phyloP scores from a whole-genome alignment of 169 alveolate species.

The Plasmodium gonderi region DNA sequence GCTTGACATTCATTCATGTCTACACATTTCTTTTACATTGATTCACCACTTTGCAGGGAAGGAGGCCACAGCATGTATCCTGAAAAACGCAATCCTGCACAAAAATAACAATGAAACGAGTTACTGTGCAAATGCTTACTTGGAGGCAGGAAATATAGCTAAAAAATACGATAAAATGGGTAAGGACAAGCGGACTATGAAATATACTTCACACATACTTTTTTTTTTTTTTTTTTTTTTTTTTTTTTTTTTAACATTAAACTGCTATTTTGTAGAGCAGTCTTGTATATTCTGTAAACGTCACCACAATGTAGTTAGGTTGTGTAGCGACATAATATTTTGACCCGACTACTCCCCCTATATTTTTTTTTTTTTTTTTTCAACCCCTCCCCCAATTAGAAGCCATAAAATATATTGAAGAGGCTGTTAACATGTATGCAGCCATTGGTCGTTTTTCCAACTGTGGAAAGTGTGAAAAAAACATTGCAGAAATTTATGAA shows the following conservation, averaged over 20 bases:
- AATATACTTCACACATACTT: not conserved
- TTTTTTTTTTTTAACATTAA: no score
- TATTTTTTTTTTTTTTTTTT: not conserved
- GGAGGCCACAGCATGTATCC: conserved; percentile 53
- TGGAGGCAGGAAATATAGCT: conserved; percentile 71
- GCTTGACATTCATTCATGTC: not conserved
- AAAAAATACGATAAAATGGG: conserved; percentile 69
- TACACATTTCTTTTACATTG: not conserved
- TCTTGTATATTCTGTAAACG: no score
- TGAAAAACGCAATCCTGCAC: conserved; percentile 43
- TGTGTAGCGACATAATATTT: not conserved
- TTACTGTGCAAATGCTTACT: conserved; percentile 66
- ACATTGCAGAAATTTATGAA: conserved; percentile 69
- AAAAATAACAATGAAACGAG: conserved; percentile 57
- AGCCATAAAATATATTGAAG: conserved; percentile 65
- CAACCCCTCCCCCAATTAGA: no score
- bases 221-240: not conserved
- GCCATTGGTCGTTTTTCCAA: conserved; percentile 58
- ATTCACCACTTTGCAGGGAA: conserved; percentile 27
- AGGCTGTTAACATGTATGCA: conserved; percentile 70
- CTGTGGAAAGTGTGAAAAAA: conserved; percentile 66
- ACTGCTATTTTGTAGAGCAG: no score
- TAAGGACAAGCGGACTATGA: not conserved
- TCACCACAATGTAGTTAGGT: no score
- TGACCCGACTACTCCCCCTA: not conserved